phyloP scores from a whole-genome alignment of 306 rosid species.

The Castanea sativa region DNA sequence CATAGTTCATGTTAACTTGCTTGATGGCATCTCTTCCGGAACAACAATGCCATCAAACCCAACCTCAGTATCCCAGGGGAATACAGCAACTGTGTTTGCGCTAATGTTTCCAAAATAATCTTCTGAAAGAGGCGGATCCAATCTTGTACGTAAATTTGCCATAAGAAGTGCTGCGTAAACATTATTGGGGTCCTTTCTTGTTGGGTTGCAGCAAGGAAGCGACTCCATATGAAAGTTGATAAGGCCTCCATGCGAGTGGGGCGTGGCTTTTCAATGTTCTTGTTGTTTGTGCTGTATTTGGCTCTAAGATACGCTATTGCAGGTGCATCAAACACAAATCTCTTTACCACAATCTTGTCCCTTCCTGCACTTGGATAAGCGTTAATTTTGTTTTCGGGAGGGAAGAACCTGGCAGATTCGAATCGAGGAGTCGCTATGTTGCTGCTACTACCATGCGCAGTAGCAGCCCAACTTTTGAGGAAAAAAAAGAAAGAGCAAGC shows the following conservation, averaged over 20 bases:
- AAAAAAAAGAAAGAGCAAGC: slow-evolving; percentile 6
- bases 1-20: slow-evolving; percentile 6
- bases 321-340: slow-evolving; percentile 24
- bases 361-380: background rate
- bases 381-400: slow-evolving; percentile 20
- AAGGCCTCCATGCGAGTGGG: slow-evolving; percentile 46
- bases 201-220: slow-evolving; percentile 15
- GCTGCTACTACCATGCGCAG: background rate
- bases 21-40: slow-evolving; percentile 15
- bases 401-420: slow-evolving; percentile 29
- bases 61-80: background rate
- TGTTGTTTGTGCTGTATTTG: background rate
- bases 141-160: slow-evolving; percentile 33
- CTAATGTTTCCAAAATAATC: slow-evolving; percentile 32
- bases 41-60: slow-evolving; percentile 6
- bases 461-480: slow-evolving; percentile 22
- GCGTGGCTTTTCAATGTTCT: background rate
- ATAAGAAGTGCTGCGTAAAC: slow-evolving; percentile 19
- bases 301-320: slow-evolving; percentile 13
- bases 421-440: background rate
- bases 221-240: slow-evolving; percentile 40
- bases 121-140: slow-evolving; percentile 34
- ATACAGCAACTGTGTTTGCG: background rate
- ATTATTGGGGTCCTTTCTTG: background rate
- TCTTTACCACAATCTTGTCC: slow-evolving; percentile 19